Conservation (phyloP, 257 asterid genomes). For the Agastache rugosa region DNA sequence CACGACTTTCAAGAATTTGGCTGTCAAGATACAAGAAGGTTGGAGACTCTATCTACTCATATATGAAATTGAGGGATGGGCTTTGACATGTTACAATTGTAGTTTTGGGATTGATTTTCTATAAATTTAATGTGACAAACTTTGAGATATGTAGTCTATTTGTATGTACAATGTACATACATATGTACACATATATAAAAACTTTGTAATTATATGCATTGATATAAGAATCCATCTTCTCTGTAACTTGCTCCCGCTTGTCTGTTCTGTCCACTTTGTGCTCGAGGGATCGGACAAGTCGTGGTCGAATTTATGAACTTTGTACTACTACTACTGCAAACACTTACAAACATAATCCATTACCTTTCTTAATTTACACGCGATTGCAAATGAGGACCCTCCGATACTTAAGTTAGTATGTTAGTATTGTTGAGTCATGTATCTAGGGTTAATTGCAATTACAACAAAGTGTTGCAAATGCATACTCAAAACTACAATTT, state of each 20-base stretch:
- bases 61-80: slow-evolving; percentile 37
- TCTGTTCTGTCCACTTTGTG: too few relatives aligned
- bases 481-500: too few relatives aligned
- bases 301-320: slow-evolving; percentile 16
- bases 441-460: too few relatives aligned
- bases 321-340: neutral
- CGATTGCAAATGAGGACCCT: too few relatives aligned
- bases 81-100: neutral
- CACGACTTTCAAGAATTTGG: neutral
- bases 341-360: too few relatives aligned
- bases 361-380: too few relatives aligned
- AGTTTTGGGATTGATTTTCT: slow-evolving; percentile 9
- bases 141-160: neutral
- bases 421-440: too few relatives aligned
- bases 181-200: too few relatives aligned
- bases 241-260: too few relatives aligned
- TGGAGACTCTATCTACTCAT: slow-evolving; percentile 32
- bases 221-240: slow-evolving; percentile 32
- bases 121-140: slow-evolving; percentile 7
- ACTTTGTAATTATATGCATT: neutral
- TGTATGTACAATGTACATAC: neutral
- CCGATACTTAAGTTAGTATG: too few relatives aligned
- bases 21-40: slow-evolving; percentile 15
- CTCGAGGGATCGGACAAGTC: neutral
- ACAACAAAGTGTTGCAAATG: too few relatives aligned